Evolutionary conservation across 139 green algal genomes (phyloP).

Genomic region (Auxenochlorella protothecoides): DNA sequence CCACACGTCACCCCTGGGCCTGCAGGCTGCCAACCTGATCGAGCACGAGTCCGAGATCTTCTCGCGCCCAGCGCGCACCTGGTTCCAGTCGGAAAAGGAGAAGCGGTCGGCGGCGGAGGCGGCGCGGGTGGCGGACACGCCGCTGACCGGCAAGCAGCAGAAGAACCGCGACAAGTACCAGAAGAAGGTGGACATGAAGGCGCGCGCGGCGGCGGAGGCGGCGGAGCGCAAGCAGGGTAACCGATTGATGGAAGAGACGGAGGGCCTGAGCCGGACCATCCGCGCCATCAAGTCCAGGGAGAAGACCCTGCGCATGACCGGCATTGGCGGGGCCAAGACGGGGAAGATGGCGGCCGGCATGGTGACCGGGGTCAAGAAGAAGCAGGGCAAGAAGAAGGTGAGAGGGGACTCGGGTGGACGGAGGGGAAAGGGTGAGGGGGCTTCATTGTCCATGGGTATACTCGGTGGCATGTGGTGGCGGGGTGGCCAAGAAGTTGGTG

Average conservation of each 20-base stretch:
- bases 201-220: constrained; percentile 22
- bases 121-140: not conserved
- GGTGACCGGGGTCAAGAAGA: constrained; percentile 31
- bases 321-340: constrained; percentile 42
- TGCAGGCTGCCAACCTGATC: constrained; percentile 74
- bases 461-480: not conserved
- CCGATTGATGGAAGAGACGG: constrained; percentile 30
- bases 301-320: constrained; percentile 42
- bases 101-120: constrained; percentile 39
- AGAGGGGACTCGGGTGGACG: not conserved
- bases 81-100: constrained; percentile 80
- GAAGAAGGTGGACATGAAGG: constrained; percentile 16
- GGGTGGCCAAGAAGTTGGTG: not conserved
- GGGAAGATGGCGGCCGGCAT: constrained; percentile 42
- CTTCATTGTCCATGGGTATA: not conserved
- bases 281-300: constrained; percentile 43
- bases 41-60: constrained; percentile 89
- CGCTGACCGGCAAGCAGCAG: constrained; percentile 4
- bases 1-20: not conserved
- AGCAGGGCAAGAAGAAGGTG: constrained; percentile 28
- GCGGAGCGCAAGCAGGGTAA: constrained; percentile 11
- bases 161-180: constrained; percentile 12
- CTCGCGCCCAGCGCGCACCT: constrained; percentile 73
- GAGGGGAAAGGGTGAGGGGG: not conserved
- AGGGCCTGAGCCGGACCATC: constrained; percentile 19